Percentiles rank a stretch among this genome's conserved stretches.
phyloP scores from a whole-genome alignment of 176 grass and related monocot genomes.

The Rhynchospora pubera region DNA sequence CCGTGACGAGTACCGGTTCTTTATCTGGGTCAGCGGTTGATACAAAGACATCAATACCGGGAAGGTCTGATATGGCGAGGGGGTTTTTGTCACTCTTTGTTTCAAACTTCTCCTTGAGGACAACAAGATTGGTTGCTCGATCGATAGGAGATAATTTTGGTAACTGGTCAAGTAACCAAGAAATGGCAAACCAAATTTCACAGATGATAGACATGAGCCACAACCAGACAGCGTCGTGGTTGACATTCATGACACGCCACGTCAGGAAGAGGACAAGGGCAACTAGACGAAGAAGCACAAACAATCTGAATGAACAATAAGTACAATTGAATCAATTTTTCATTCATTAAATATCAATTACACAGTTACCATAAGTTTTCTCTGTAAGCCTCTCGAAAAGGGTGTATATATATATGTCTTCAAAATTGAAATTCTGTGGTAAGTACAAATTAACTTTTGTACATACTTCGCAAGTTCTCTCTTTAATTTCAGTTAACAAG shows the following conservation, averaged over 20 bases:
- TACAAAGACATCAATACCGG: constrained; percentile 73
- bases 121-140: constrained; percentile 61
- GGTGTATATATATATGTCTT: not conserved
- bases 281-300: constrained; percentile 64
- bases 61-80: constrained; percentile 52
- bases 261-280: constrained; percentile 63
- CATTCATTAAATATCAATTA: not conserved
- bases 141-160: constrained; percentile 83
- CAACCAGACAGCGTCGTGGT: constrained; percentile 80
- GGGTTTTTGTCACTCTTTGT: constrained; percentile 31
- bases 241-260: constrained; percentile 68
- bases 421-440: not conserved
- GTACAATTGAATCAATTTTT: not conserved
- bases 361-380: not conserved
- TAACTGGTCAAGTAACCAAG: constrained; percentile 83
- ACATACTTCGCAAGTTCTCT: no score
- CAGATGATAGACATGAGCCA: constrained; percentile 86
- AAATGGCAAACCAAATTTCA: constrained; percentile 93
- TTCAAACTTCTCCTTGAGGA: constrained; percentile 63
- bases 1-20: constrained; percentile 73
- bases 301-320: constrained; percentile 38
- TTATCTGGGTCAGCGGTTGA: constrained; percentile 86
- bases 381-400: no score
- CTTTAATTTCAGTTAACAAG: no score
- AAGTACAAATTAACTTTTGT: no score